A percentile compares a stretch with the other conserved stretches of the same genome.
These are phyloP conservation scores for Ophiosphaerella narmari DNA, from an alignment of 2,329 filamentous ascomycete genomes.

Conservation along the genomic window DNA sequence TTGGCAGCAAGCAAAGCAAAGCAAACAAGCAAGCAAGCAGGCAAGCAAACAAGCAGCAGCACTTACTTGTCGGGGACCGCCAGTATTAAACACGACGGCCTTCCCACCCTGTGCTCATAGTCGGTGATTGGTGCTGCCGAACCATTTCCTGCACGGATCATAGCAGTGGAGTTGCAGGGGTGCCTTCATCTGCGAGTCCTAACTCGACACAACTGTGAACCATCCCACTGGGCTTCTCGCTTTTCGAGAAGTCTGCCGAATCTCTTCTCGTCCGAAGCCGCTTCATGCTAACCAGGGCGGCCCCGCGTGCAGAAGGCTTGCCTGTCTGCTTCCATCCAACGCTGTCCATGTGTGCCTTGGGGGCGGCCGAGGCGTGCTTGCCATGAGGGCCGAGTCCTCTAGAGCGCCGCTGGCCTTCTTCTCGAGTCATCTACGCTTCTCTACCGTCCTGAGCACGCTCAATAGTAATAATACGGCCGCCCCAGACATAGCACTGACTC, in stretches of 20 bases:
- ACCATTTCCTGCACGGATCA: conserved; percentile 25
- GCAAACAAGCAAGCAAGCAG: neutral
- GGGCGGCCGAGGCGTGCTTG: neutral
- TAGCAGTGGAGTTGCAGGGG: conserved; percentile 27
- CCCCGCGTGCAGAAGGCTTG: neutral
- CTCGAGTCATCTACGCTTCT: too few species aligned
- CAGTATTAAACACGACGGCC: conserved; percentile 37
- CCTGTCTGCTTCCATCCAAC: neutral
- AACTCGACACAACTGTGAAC: conserved; percentile 30
- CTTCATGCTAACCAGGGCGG: conserved; percentile 2
- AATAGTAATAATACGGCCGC: neutral
- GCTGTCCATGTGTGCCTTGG: too few species aligned
- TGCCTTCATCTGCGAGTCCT: conserved; percentile 29
- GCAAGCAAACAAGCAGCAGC: conserved; percentile 19
- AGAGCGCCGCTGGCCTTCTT: neutral
- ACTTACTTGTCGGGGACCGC: conserved; percentile 27
- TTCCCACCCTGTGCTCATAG: conserved; percentile 16
- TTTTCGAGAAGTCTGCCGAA: conserved; percentile 33
- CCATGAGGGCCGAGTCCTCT: neutral
- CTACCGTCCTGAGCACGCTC: neutral
- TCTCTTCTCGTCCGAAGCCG: conserved; percentile 18
- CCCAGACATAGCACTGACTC: conserved; percentile 4
- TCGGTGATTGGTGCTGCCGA: conserved; percentile 30
- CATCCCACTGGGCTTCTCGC: conserved; percentile 22
- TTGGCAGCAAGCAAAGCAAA: conserved; percentile 14